Base-by-base conservation (phyloP, 371 early-diverging fungal genomes). In the Mucor velutinosus region DNA sequence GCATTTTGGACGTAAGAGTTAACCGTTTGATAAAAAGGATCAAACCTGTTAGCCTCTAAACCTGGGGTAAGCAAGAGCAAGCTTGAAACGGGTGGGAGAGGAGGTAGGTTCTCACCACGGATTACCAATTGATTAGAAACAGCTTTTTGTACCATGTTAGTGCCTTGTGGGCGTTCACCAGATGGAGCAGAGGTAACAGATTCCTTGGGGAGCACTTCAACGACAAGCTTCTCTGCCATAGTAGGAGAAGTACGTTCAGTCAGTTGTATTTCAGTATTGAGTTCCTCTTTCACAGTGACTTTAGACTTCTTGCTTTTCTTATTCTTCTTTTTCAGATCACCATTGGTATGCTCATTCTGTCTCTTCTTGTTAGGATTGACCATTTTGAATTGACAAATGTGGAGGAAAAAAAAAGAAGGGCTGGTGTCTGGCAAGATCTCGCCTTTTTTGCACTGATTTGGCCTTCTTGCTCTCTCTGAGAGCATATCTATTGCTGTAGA, bases 61-160 rank as follows among this genome's bases (percentile, higher is more conserved):
- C 29, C 10, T 15, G 32, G 32, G 15, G 12, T 56, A 23, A 14
- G n/a, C 32, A 56, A 32, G 17, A 56, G 12, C 56, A 56, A 56
- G n/a, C 56, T 56, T 15, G 56, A 56, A n/a, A 56, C 30, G 17
- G 56, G 56, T 32, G 56, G 56, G n/a, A 56, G 56, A 25, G 32
- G 30, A 32, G 56, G 56, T 17, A 30, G 32, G 10, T 25, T 23
- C 21, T 51, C 4, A 12, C 11, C 51, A 3, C 23, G 21, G 3
- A 51, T 11, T 25, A 51, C 51, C 12, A 51, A 11, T 37, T 25
- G 51, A 51, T 11, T 11, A 51, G 7, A 45, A 45, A 8, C 12
- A 51, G 7, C 23, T 3, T 51, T 0, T 23, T 23, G 51, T 23
- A 51, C 25, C 11, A 14, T 14, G 12, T 12, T 11, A 2, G 1